Evolutionary conservation across 352 stramenopile species (phyloP), one percentile per base, ranked within the genome.

Genomic region (Phytophthora cactorum): DNA sequence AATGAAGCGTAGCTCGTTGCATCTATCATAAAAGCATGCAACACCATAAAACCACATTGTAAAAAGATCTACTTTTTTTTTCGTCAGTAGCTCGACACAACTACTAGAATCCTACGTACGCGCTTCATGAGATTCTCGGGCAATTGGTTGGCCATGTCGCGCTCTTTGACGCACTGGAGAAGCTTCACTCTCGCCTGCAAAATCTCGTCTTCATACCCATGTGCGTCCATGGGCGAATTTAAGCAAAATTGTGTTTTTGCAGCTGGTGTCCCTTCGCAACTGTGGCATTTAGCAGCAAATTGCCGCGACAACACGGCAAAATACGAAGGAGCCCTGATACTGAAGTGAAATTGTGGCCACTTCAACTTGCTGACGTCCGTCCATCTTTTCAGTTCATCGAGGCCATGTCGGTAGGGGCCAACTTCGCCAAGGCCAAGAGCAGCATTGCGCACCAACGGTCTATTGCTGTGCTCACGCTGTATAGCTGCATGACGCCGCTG

Each of bases 401-500:
- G 44, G 82, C 82, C 45, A 85, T 90, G 67, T 81, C 82, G 0
- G 79, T 90, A 1, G 82, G 82, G 1, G 79, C 79, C 15, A 90
- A 89, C 61, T 90, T 90, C 59, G 82, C 80, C 17, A 77, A 78
- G 29, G 82, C 72, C 39, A 88, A 89, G 57, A 63, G 63, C 46
- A 86, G 61, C 58, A 85, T 91, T 49, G 68, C 70, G 1, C 60
- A 75, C 32, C 58, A 77, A 9, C 75, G 75, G 1, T 86, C 82
- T 1, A 63, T 89, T 22, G 80, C 78, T 5, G 78, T 89, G 56
- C 55, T 89, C 11, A 76, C 79, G 4, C 74, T 89, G 3, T 88
- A 91, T 75, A 88, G 79, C 66, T 83, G 73, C 59, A 90, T 90
- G 82, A 89, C 82, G 27, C 79, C 82, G 14, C 28, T 90, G 39